Base-by-base conservation (phyloP, 371 early-diverging fungal species). In the Apophysomyces trapeziformis region DNA sequence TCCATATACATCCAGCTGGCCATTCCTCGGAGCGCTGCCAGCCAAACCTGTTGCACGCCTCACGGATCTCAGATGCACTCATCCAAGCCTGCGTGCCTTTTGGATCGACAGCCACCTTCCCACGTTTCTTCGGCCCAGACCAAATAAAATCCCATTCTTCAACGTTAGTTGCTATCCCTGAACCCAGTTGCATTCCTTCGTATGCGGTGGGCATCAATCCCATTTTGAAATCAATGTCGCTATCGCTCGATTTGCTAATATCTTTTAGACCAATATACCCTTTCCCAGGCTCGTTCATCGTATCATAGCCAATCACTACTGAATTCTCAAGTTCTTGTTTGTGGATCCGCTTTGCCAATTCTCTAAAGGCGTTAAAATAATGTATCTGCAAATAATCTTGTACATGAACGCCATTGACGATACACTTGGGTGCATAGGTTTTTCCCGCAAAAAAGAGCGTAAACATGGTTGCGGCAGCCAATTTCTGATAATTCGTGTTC, bases 391-490 rank as follows among this genome's bases (percentile, higher is more conserved):
- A 74, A 68, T 85, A 93, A 35, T 87, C 87, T 65, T 92, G 89
- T n/a, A 92, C 74, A 66, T 83, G 79, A 43, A 80, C 58, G 14
- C 71, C 76, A 45, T 80, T 69, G 43, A 87, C 83, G n/a, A 68
- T 74, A 56, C 87, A 83, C 5, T 85, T 70, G 0, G 94, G 94
- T 1, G 93, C 92, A 82, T 86, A 93, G 6, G 71, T 77, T 35
- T 82, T 77, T 36, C 93, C 94, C n/a, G 80, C 93, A 75, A 91
- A 94, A 69, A 93, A 93, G 13, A 93, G 76, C 0, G 95, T 91
- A 63, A 93, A 93, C 89, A 94, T 89, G 56, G 95, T 93, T 1
- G 91, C 85, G 0, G 89, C 84, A n/a, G 95, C 94, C 13, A 94
- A 74, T 58, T 92, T 93, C 63, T 80, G 78, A 72, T 95, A 93